Base-by-base conservation (phyloP, 805 yeast genomes). In the Lipomyces starkeyi region DNA sequence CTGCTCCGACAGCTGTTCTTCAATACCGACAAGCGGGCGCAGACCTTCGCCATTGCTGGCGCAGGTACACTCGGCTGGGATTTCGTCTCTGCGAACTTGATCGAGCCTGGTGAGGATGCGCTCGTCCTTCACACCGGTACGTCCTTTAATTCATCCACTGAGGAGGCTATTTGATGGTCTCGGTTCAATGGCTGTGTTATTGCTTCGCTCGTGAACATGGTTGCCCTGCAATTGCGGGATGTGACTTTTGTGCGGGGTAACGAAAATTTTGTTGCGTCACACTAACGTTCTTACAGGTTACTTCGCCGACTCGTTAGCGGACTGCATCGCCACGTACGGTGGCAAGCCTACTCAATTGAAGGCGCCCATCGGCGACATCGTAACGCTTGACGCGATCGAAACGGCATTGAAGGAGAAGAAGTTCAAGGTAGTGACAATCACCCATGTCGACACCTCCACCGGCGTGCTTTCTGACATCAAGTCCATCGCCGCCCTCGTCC, bases 1-100 rank as follows among this genome's bases (percentile, higher is more conserved):
- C 86, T 87, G 78, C 84, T 91, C 74, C 86, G 98, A 74, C 83
- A 82, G 72, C 79, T 94, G 73, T 93, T 93, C 85, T 37, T 58
- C 61, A 87, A 94, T 35, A 81, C 86, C 34, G 87, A 85, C 74
- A 78, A 86, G 14, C 77, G 80, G n/a, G 86, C 95, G 49, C 97
- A 91, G 81, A 91, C 93, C 7, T 83, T 91, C 68, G 91, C 94
- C 17, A 77, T 94, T 66, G 84, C 95, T 2, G 98, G 98, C 56
- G 89, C 97, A 1, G 98, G 98, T 66, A 92, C 98, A 25, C 83
- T 93, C 55, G 98, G 98, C 49, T 93, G 97, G 97, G 98, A 93
- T 76, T 82, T 93, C 70, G 88, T 87, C 55, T 97, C 89, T 32
- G 84, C 97, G 43, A 93, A 94, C 80, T 83, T 93, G 73, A 75